phyloP scores from a whole-genome alignment of 2,329 filamentous ascomycete genomes.

The Domatiomyces catenatus region DNA sequence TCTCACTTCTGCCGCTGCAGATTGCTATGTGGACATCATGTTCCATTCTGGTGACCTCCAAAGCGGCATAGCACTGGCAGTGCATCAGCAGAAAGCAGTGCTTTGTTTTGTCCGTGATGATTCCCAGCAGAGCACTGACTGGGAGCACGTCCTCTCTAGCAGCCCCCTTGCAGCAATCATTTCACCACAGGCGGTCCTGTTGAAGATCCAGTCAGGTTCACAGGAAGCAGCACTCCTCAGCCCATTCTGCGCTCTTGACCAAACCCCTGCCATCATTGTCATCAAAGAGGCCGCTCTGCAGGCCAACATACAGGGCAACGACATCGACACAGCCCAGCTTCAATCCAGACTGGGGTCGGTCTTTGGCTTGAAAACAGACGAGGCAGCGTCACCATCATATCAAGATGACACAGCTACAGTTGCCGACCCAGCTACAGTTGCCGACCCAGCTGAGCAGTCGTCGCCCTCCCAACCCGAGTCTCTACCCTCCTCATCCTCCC shows the following conservation, averaged over 20 bases:
- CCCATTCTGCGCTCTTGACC: conserved; percentile 66
- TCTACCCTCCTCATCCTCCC: not conserved
- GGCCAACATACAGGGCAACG: conserved; percentile 54
- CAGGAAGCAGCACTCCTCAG: conserved; percentile 68
- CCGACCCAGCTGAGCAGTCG: not conserved
- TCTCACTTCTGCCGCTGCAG: not conserved
- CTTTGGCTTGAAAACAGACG: conserved; percentile 19
- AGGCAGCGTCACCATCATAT: not conserved
- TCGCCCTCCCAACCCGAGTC: not conserved
- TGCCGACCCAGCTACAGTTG: not conserved
- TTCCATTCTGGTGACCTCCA: conserved; percentile 72
- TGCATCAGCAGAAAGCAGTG: conserved; percentile 61
- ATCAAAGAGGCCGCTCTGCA: conserved; percentile 66
- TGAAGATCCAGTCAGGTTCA: conserved; percentile 57
- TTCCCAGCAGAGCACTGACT: conserved; percentile 50
- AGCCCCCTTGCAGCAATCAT: conserved; percentile 24
- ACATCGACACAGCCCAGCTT: conserved; percentile 45
- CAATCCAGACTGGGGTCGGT: conserved; percentile 37
- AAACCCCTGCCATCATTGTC: conserved; percentile 62
- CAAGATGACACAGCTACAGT: not conserved
- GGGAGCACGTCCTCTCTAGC: conserved; percentile 40
- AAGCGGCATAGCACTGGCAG: conserved; percentile 60
- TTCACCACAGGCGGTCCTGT: conserved; percentile 46
- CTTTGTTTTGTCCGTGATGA: conserved; percentile 72
- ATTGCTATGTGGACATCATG: conserved; percentile 34